Conservation (phyloP, 495 filamentous ascomycete species). For the Ascodesmis nigricans region DNA sequence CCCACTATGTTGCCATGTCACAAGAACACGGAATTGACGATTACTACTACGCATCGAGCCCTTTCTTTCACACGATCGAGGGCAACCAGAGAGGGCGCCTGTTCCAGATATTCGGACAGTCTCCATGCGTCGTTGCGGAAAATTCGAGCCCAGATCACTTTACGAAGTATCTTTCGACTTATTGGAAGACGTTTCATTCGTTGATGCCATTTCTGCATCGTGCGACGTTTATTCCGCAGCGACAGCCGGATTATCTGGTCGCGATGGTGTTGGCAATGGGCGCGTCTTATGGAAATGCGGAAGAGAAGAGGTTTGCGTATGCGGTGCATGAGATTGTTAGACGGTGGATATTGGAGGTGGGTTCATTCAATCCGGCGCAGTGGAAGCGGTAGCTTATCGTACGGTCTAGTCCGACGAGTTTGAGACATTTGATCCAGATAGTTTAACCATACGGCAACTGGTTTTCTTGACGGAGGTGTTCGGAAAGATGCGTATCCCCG, state of each 20-base stretch:
- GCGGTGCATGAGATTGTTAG: conserved; percentile 21
- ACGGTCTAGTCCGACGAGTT: conserved; percentile 19
- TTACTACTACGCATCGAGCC: no score
- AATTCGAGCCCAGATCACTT: no score
- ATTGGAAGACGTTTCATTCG: conserved; percentile 26
- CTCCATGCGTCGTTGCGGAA: no score
- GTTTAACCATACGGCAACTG: conserved; percentile 15
- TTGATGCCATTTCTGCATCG: conserved; percentile 31
- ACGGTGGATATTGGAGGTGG: conserved; percentile 17
- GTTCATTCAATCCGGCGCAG: conserved; percentile 1
- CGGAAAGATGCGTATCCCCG: conserved; percentile 20
- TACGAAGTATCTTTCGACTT: conserved; percentile 19
- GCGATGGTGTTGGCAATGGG: conserved; percentile 21
- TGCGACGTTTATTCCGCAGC: conserved; percentile 28
- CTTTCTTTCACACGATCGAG: no score
- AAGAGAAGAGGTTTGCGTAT: conserved; percentile 20
- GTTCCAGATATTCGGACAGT: no score
- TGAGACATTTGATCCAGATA: conserved; percentile 14
- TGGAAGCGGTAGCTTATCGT: neutral
- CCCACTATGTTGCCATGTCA: no score
- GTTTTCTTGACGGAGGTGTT: conserved; percentile 21
- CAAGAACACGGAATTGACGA: no score
- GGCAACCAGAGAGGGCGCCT: no score
- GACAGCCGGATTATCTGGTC: conserved; percentile 26
- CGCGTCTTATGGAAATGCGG: conserved; percentile 17